Evolutionary conservation across 1,284 basidiomycete species (phyloP).

Genomic region (Ustanciosporium gigantosporum): DNA sequence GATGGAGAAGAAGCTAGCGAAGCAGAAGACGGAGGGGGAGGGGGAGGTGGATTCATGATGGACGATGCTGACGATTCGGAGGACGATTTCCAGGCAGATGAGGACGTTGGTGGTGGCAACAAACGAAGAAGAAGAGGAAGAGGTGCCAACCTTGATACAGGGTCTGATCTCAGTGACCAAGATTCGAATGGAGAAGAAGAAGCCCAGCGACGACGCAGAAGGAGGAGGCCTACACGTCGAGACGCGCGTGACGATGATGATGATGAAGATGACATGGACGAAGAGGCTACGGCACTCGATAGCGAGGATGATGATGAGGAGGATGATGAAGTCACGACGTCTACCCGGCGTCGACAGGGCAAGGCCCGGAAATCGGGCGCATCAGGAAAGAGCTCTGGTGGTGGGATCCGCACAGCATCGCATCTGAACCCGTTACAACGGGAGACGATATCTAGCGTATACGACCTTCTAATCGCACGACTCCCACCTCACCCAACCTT

Average conservation of each 20-base stretch:
- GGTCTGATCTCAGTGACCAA: too few species aligned
- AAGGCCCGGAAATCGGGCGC: too few species aligned
- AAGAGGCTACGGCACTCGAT: too few species aligned
- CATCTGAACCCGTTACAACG: constrained; percentile 29
- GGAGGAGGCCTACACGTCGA: background rate
- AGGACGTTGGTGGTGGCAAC: background rate
- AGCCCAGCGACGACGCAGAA: background rate
- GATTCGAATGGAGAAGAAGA: background rate
- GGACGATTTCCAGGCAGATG: constrained; percentile 20
- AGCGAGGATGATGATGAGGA: too few species aligned
- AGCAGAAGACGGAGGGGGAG: constrained; percentile 1
- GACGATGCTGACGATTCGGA: constrained; percentile 22
- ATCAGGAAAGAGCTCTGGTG: too few species aligned
- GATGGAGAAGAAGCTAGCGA: constrained; percentile 1
- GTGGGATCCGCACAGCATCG: constrained; percentile 8
- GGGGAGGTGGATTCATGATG: constrained; percentile 21
- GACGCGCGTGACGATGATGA: background rate
- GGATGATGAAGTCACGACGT: too few species aligned
- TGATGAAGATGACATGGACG: constrained; percentile 1
- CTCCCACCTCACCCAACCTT: background rate
- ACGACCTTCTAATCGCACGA: constrained; percentile 11
- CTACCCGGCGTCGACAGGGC: too few species aligned
- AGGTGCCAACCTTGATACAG: too few species aligned
- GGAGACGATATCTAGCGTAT: constrained; percentile 5
- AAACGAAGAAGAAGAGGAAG: background rate